phyloP scores from a whole-genome alignment of 1,284 basidiomycete species.

The Sutorius eximius region DNA sequence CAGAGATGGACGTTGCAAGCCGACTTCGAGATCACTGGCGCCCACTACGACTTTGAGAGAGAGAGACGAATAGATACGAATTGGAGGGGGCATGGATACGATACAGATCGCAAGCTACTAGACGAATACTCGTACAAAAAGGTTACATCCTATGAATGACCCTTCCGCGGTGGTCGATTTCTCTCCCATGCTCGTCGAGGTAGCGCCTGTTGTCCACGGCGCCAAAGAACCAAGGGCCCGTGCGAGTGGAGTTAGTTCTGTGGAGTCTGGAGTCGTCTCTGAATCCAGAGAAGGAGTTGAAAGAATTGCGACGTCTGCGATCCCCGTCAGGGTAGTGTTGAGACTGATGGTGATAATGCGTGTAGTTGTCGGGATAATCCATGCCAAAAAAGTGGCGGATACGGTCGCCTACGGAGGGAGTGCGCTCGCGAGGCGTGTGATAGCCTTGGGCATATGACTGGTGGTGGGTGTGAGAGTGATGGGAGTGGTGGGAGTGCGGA shows the following conservation, averaged over 20 bases:
- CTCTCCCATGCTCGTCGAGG: constrained; percentile 28
- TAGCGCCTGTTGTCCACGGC: constrained; percentile 17
- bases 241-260: constrained; percentile 20
- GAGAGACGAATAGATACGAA: not conserved
- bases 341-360: not conserved
- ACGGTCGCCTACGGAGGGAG: constrained; percentile 28
- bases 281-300: constrained; percentile 24
- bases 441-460: constrained; percentile 5
- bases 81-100: not conserved
- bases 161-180: constrained; percentile 27
- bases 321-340: constrained; percentile 5
- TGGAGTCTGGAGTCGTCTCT: constrained; percentile 17
- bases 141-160: constrained; percentile 30
- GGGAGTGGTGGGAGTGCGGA: constrained; percentile 4
- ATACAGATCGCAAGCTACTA: constrained; percentile 10
- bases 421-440: constrained; percentile 14
- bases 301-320: constrained; percentile 28
- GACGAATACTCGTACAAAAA: constrained; percentile 2
- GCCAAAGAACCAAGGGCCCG: constrained; percentile 25
- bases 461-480: constrained; percentile 7
- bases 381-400: constrained; percentile 29
- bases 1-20: constrained; percentile 59
- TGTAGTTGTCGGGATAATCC: constrained; percentile 5
- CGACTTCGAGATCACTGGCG: constrained; percentile 60
- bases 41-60: constrained; percentile 45